A percentile compares a stretch with the other conserved stretches of the same genome.
Conservation (phyloP, 225 moss, liverwort and hornwort species). For the Sphagnum contortum region DNA sequence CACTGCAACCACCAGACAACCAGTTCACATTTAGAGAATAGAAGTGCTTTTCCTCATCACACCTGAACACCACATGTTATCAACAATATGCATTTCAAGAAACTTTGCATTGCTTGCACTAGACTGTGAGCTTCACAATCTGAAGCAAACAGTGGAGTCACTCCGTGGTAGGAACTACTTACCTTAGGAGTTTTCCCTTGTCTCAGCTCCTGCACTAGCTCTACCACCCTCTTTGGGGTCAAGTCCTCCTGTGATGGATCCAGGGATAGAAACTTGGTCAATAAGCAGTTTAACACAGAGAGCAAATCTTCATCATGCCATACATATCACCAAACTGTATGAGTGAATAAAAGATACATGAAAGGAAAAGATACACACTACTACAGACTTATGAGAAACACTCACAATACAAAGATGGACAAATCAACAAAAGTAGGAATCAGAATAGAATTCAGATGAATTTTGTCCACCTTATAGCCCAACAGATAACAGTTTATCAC, state of each 20-base stretch:
- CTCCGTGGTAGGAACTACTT: constrained; percentile 6
- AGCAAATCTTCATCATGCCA: too few species aligned
- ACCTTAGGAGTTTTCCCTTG: constrained; percentile 75
- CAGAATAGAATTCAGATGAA: too few species aligned
- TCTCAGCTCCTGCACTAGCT: constrained; percentile 63
- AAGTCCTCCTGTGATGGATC: constrained; percentile 73
- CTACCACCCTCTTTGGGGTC: constrained; percentile 63
- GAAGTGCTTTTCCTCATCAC: background rate
- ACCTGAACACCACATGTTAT: background rate
- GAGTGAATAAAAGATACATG: too few species aligned
- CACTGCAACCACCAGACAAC: constrained; percentile 34
- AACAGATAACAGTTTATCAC: background rate
- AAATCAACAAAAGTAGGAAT: background rate
- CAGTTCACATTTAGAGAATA: background rate
- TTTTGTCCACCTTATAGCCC: too few species aligned
- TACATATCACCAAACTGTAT: too few species aligned
- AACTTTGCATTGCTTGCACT: too few species aligned
- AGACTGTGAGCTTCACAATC: too few species aligned
- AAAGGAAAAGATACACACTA: too few species aligned
- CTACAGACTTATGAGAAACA: background rate
- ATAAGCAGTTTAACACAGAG: background rate
- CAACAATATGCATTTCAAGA: too few species aligned
- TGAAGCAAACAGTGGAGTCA: too few species aligned
- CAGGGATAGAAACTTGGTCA: background rate
- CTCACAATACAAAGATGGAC: background rate